Evolutionary conservation across 2,329 filamentous ascomycete genomes (phyloP), one percentile per base, ranked within the genome.

Genomic region (Colletotrichum abscissum): DNA sequence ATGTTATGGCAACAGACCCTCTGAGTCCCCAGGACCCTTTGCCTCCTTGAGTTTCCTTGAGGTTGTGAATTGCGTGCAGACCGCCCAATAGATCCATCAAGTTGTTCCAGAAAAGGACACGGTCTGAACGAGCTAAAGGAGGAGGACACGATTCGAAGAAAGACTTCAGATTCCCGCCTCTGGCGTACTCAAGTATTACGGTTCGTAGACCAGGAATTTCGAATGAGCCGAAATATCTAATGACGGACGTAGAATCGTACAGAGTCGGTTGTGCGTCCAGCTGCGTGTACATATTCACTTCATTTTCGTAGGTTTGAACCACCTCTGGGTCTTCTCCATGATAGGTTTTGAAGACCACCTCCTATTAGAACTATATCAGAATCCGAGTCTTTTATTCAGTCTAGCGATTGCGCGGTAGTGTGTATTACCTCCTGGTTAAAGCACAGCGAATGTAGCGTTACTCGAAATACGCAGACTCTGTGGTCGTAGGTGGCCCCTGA

Each of bases 331-430:
- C 55, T 5, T 22, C 4, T 0, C 33, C 24, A 19, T 26, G 4
- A 12, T 67, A 67, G 9, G 54, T 42, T 12, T 67, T 67, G 30
- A 67, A 67, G 16, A 38, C 65, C 12, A 67, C 56, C 56, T 67
- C 9, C 6, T 6, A 22, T 9, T 8, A 16, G 11, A 24, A 16
- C 16, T 11, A 35, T 1, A 24, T 52, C 19, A 52, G 49, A 42
- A 16, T 14, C 5, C 11, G 14, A 12, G 8, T 35, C 33, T 11
- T 9, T 9, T 35, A 12, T 35, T 35, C 9, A 35, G 33, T 12
- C 11, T 35, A 12, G 11, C 4, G 33, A 11, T 35, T 4, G 33
- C 11, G 33, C 33, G 33, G 33, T 8, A 35, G 8, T 35, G 11
- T 35, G 11, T 35, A 8, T 42, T 19, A 46, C 38, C 16, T 46